Evolutionary conservation across 176 grass and related monocot genomes (phyloP), one percentile per base, ranked within the genome.

Genomic region (Triticum timopheevii): DNA sequence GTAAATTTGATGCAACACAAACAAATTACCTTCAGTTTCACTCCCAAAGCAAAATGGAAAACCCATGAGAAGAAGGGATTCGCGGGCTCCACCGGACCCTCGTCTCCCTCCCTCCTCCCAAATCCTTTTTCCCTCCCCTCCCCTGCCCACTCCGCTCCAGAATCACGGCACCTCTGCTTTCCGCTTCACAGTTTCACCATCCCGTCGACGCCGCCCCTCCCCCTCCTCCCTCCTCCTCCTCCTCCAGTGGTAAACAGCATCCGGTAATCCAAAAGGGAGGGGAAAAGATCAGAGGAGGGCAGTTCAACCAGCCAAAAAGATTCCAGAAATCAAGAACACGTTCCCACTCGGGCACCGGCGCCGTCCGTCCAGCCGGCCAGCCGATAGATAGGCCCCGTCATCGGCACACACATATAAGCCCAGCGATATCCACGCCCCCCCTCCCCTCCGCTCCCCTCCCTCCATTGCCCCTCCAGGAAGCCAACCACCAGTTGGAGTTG

Each of bases 331-430:
- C 34, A 70, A 23, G 11, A 65, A 54, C 64, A 76, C 73, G 82
- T 86, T 78, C 52, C 65, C 73, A 90, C 22, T 31, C 28, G 13
- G 5, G 12, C 39, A 25, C 69, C 4, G 72, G 42, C 72, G 76
- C 65, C 79, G 17, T 66, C 63, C 63, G 1, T 59, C 20, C 50
- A 1, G 1, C 47, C 44, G 44, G 0, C 12, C 44, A 19, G 13
- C 38, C 76, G 52, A 15, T 79, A 27, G 77, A 31, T 50, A 50
- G 79, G 2, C 64, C 49, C 17, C 16, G 45, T 69, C 65, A 24
- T 61, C 81, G 49, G 22, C 56, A 59, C 52, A 54, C 89, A 25
- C 58, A 85, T 85, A 88, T 88, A 91, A 88, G 56, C 73, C 27
- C 89, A 73, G 23, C 82, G 54, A 31, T 70, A 59, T 59, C 56